Percentiles rank a stretch among this genome's conserved stretches.
phyloP scores from a whole-genome alignment of 495 filamentous ascomycete species.

The Geoglossum glabrum region DNA sequence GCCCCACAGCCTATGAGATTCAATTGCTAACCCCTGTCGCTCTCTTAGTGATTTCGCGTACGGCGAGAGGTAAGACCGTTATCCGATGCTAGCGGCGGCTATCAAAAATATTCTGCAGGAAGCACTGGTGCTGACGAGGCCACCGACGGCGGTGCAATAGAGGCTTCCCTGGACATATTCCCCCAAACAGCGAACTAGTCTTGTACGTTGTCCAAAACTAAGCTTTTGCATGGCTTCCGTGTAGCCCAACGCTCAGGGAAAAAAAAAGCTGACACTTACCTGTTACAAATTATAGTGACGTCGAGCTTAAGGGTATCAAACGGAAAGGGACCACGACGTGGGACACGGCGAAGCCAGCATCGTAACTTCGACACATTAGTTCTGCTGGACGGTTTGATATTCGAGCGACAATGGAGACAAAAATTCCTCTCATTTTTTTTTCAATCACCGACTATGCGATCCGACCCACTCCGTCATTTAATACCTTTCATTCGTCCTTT shows the following conservation, averaged over 20 bases:
- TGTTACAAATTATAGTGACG: conserved; percentile 15
- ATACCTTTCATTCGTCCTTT: neutral
- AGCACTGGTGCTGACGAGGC: conserved; percentile 11
- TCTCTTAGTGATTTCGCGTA: conserved; percentile 59
- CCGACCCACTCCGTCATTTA: neutral
- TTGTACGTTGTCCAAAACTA: conserved; percentile 21
- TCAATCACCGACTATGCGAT: neutral
- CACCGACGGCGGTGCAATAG: conserved; percentile 12
- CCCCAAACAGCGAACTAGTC: conserved; percentile 19
- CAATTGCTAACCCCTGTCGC: conserved; percentile 8
- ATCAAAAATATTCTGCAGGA: neutral
- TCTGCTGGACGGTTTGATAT: neutral
- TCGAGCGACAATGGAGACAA: neutral
- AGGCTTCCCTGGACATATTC: conserved; percentile 24
- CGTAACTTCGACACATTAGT: neutral
- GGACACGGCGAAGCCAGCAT: neutral
- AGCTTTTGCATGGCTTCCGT: no score
- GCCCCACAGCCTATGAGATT: conserved; percentile 8
- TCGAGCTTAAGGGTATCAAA: conserved; percentile 23
- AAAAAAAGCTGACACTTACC: conserved; percentile 2
- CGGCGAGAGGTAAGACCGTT: conserved; percentile 38
- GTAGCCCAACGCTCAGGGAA: no score
- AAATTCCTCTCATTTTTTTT: neutral
- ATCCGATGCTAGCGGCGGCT: conserved; percentile 1
- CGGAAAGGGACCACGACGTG: neutral